These are phyloP conservation scores for Gonapodya sp. DNA, from an alignment of 192 early-diverging fungal species.

Conservation along the genomic window DNA sequence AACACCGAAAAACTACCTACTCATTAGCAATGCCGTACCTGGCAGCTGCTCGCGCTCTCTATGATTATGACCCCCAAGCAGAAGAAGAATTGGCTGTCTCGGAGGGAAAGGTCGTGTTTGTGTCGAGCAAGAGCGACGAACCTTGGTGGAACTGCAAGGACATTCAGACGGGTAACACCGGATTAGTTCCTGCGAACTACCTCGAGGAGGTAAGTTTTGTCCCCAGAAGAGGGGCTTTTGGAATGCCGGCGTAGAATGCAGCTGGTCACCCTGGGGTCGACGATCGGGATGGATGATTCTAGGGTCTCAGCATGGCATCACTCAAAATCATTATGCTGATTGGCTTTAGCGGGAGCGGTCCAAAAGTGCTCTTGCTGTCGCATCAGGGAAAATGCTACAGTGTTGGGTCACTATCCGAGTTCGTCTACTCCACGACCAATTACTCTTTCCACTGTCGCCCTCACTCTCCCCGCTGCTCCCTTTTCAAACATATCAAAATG, in stretches of 20 bases:
- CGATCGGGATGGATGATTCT: conserved; percentile 60
- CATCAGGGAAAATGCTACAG: no score
- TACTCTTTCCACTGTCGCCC: not conserved
- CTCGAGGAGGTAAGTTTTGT: conserved; percentile 33
- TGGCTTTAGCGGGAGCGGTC: not conserved
- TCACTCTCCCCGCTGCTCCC: not conserved
- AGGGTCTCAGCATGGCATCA: not conserved
- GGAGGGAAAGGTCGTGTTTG: conserved; percentile 60
- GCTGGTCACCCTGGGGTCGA: conserved; percentile 71
- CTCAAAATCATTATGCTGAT: not conserved
- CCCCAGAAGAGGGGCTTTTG: no score
- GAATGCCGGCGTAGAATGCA: conserved; percentile 58
- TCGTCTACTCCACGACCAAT: not conserved
- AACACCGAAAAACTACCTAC: no score
- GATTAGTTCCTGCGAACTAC: conserved; percentile 39
- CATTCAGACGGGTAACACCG: conserved; percentile 22
- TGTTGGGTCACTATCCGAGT: no score
- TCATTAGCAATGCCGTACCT: not conserved
- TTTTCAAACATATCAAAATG: no score
- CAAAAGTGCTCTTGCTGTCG: no score
- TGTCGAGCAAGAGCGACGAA: conserved; percentile 36
- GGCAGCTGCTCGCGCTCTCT: conserved; percentile 56
- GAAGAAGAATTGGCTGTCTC: conserved; percentile 75
- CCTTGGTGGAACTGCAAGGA: conserved; percentile 37
- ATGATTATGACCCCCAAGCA: conserved; percentile 70